Conservation (phyloP, 192 early-diverging fungal genomes). For the Cladochytrium replicatum region DNA sequence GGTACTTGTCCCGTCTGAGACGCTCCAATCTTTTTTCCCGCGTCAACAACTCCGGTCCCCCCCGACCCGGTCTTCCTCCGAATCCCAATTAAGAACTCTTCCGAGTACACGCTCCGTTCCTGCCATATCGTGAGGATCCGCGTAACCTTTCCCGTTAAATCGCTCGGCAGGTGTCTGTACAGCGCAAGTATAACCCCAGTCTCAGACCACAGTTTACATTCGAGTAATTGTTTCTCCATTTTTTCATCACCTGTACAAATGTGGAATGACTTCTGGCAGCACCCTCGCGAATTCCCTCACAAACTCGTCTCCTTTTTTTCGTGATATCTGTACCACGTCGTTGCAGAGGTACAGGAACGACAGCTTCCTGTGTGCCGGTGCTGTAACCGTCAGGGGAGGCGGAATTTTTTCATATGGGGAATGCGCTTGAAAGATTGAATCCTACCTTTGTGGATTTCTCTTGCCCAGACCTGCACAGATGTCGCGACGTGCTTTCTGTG, state of each 20-base stretch:
- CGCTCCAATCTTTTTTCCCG: no score
- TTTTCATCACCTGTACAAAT: constrained; percentile 11
- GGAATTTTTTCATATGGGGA: no score
- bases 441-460: constrained; percentile 31
- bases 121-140: constrained; percentile 24
- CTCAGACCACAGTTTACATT: no score
- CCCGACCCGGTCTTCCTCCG: no score
- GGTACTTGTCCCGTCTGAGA: no score
- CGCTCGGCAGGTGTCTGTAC: constrained; percentile 9
- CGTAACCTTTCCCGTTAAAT: constrained; percentile 6
- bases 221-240: neutral
- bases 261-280: constrained; percentile 18
- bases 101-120: constrained; percentile 19
- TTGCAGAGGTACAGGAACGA: constrained; percentile 30
- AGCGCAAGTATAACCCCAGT: no score
- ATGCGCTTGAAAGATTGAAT: no score
- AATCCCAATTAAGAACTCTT: no score
- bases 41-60: no score
- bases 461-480: constrained; percentile 24
- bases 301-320: constrained; percentile 31
- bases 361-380: constrained; percentile 13
- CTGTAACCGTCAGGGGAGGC: no score
- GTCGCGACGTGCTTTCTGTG: constrained; percentile 27
- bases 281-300: constrained; percentile 22
- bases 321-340: constrained; percentile 33